These are phyloP conservation scores for Colletotrichum sp. DNA, from an alignment of 2,329 filamentous ascomycete species.

Conservation along the genomic window DNA sequence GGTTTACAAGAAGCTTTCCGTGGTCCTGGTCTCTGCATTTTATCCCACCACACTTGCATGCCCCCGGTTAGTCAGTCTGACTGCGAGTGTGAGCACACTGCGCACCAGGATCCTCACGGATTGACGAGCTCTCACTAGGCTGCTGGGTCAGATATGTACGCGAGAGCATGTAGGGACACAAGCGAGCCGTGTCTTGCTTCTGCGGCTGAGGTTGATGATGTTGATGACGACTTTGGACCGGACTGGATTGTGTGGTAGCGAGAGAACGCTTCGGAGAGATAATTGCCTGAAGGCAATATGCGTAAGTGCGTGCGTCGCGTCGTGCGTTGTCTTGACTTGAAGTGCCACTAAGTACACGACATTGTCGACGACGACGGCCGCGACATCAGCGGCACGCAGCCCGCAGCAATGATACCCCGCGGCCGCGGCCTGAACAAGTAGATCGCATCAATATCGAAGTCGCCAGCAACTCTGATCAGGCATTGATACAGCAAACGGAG, in stretches of 20 bases:
- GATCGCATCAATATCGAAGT: neutral
- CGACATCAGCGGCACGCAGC: neutral
- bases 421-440: neutral
- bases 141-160: neutral
- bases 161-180: neutral
- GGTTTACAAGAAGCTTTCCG: constrained; percentile 19
- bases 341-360: neutral
- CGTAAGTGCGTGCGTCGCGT: constrained; percentile 6
- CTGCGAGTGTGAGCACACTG: neutral
- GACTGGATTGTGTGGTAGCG: neutral
- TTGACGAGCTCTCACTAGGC: neutral
- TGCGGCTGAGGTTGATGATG: neutral
- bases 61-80: constrained; percentile 6
- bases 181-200: neutral
- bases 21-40: constrained; percentile 12
- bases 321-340: neutral
- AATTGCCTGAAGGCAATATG: neutral
- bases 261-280: neutral
- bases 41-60: constrained; percentile 16
- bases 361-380: neutral
- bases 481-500: neutral
- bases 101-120: neutral
- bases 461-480: neutral
- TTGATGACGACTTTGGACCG: neutral
- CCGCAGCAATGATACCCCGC: neutral